These are phyloP conservation scores for Oryza meyeriana DNA, from an alignment of 176 grass and related monocot genomes.

Conservation along the genomic window DNA sequence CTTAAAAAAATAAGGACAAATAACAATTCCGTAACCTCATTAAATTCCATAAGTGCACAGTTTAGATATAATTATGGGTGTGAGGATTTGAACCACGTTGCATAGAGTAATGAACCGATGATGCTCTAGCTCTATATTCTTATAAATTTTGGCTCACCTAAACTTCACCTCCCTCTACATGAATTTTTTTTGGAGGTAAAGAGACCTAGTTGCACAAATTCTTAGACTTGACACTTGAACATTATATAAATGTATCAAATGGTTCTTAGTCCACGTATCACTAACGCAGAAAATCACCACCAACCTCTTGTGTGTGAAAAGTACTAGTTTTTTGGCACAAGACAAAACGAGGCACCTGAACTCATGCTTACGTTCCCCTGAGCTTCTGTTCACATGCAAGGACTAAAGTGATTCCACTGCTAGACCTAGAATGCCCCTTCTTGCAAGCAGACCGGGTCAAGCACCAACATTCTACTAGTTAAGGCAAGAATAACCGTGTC, in stretches of 20 bases:
- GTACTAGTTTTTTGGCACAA: background rate
- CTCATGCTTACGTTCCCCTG: background rate
- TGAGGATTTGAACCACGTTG: too few species aligned
- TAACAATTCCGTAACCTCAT: too few species aligned
- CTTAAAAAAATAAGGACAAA: background rate
- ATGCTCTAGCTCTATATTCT: too few species aligned
- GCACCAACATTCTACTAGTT: background rate
- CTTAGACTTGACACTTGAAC: background rate
- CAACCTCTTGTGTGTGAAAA: background rate
- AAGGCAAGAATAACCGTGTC: background rate
- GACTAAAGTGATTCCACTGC: background rate
- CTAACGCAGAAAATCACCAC: background rate
- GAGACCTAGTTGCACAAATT: too few species aligned
- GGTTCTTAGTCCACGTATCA: background rate
- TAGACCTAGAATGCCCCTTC: background rate
- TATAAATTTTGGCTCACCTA: too few species aligned
- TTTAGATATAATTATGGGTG: too few species aligned
- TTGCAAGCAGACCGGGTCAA: conserved; percentile 2
- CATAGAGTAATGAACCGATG: too few species aligned
- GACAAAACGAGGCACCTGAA: background rate
- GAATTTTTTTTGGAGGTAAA: too few species aligned
- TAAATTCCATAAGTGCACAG: too few species aligned
- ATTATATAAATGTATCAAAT: background rate
- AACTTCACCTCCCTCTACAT: too few species aligned
- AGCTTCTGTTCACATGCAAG: conserved; percentile 5